These are phyloP conservation scores for Phyllosticta citribraziliensis DNA, from an alignment of 2,329 filamentous ascomycete species.

Conservation along the genomic window DNA sequence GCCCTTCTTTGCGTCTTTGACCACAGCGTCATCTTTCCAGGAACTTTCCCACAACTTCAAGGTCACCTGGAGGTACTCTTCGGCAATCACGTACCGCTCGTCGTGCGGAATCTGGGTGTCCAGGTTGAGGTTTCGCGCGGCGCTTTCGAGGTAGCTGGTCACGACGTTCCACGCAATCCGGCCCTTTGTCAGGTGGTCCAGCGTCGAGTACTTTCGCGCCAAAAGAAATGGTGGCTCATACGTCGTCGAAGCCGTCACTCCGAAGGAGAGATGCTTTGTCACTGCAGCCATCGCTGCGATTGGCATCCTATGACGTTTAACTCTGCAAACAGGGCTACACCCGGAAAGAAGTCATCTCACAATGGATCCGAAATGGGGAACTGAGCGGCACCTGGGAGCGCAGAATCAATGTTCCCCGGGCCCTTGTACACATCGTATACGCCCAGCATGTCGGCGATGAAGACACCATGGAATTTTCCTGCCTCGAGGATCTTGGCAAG, in stretches of 20 bases:
- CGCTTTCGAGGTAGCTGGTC: slow-evolving; percentile 51
- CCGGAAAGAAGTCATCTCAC: slow-evolving; percentile 35
- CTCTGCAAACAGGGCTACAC: slow-evolving; percentile 59
- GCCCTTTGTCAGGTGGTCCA: slow-evolving; percentile 53
- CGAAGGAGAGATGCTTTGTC: slow-evolving; percentile 54
- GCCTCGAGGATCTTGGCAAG: slow-evolving; percentile 52
- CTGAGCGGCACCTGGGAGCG: slow-evolving; percentile 53
- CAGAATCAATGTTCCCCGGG: slow-evolving; percentile 43
- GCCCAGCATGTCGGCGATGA: slow-evolving; percentile 56
- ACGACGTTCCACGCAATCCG: slow-evolving; percentile 60
- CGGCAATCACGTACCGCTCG: slow-evolving; percentile 49
- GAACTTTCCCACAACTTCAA: slow-evolving; percentile 60
- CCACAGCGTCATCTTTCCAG: slow-evolving; percentile 56
- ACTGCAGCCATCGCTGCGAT: slow-evolving; percentile 58
- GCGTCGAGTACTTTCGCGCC: slow-evolving; percentile 51
- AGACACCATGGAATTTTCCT: slow-evolving; percentile 54
- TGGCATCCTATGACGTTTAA: slow-evolving; percentile 45
- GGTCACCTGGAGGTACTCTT: slow-evolving; percentile 51
- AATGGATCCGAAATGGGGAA: slow-evolving; percentile 59
- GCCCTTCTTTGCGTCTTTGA: slow-evolving; percentile 35
- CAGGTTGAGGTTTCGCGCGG: slow-evolving; percentile 52
- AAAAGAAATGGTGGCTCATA: slow-evolving; percentile 54
- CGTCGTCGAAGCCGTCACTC: slow-evolving; percentile 52
- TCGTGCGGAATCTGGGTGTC: slow-evolving; percentile 51
- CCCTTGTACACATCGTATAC: slow-evolving; percentile 55